Conservation (phyloP, 1,284 basidiomycete species). For the Leccinum griseonigrum region DNA sequence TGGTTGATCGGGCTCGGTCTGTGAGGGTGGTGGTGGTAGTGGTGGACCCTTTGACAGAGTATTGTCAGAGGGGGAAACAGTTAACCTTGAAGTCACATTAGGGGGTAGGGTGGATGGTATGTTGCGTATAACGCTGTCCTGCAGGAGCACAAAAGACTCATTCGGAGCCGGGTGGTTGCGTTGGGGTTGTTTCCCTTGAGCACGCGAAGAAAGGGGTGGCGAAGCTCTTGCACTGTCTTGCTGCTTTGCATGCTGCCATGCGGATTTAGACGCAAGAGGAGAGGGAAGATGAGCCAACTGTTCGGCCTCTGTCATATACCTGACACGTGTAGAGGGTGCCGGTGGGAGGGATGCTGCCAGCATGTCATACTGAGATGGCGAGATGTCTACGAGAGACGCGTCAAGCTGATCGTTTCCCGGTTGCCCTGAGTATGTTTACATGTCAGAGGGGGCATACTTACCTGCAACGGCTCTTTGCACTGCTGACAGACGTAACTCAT, state of each 20-base stretch:
- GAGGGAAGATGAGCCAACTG: constrained; percentile 57
- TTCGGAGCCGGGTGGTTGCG: constrained; percentile 55
- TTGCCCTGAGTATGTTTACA: constrained; percentile 18
- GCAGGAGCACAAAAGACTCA: constrained; percentile 88
- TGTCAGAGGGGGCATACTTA: constrained; percentile 31
- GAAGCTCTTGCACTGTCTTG: constrained; percentile 34
- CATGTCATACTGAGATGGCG: constrained; percentile 84
- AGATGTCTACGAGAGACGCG: constrained; percentile 78
- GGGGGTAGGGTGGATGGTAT: constrained; percentile 51
- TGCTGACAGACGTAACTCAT: constrained; percentile 79
- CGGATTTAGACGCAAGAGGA: constrained; percentile 54
- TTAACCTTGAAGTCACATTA: constrained; percentile 40
- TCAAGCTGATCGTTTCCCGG: constrained; percentile 57
- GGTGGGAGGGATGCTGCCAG: constrained; percentile 72
- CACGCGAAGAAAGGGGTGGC: constrained; percentile 43
- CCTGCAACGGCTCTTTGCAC: constrained; percentile 84
- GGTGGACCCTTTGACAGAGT: constrained; percentile 22
- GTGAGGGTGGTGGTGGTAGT: constrained; percentile 24
- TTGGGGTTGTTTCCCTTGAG: constrained; percentile 56
- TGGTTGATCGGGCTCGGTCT: constrained; percentile 46
- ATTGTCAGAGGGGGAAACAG: constrained; percentile 34
- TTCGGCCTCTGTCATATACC: constrained; percentile 46
- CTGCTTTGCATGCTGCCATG: constrained; percentile 56
- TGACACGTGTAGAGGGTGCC: constrained; percentile 41
- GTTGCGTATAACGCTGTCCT: constrained; percentile 72